Base-by-base conservation (phyloP, 371 early-diverging fungal genomes). In the Haplosporangium sp. region DNA sequence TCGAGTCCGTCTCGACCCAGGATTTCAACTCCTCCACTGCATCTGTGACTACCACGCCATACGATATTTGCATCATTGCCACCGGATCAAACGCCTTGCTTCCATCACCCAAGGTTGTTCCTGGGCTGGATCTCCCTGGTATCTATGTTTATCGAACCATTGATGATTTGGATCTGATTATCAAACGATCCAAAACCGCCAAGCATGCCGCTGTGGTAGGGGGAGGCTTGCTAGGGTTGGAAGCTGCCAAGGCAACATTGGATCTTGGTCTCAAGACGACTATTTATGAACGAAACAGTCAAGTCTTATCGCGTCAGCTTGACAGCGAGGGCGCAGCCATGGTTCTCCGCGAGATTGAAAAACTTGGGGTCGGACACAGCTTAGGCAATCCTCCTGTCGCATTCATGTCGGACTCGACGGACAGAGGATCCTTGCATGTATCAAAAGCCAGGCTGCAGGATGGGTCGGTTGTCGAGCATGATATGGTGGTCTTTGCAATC, bases 211-310 rank as follows among this genome's bases (percentile, higher is more conserved):
- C 88, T 16, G 83, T 89, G 12, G 83, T 91, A 12, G 86, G 91
- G 48, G 92, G 91, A n/a, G 91, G 91, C 46, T 69, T 91, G 43
- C 75, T 91, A 29, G 91, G 91, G 11, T 73, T 91, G 37, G 91
- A 91, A 73, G 91, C 91, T 21, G 91, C 91, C 59, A 87, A 88
- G 56, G 91, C 89, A 43, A 83, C 84, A 54, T 68, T 74, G 45
- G 89, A 90, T 69, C 77, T 91, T 36, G 85, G 84, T 12, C 80
- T 88, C n/a, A 62, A 81, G 38, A 83, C 86, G 20, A 84, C 81
- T 6, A 82, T 91, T 29, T 79, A 86, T 64, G 90, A 91, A 60
- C 81, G 89, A 16, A 83, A 83, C 51, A 79, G 74, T 43, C 83
- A 85, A 37, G 67, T 89, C 21, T 76, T 91, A 82, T 38, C 75